phyloP scores from a whole-genome alignment of 345 rosid genomes.

The Pelargonium nanum region DNA sequence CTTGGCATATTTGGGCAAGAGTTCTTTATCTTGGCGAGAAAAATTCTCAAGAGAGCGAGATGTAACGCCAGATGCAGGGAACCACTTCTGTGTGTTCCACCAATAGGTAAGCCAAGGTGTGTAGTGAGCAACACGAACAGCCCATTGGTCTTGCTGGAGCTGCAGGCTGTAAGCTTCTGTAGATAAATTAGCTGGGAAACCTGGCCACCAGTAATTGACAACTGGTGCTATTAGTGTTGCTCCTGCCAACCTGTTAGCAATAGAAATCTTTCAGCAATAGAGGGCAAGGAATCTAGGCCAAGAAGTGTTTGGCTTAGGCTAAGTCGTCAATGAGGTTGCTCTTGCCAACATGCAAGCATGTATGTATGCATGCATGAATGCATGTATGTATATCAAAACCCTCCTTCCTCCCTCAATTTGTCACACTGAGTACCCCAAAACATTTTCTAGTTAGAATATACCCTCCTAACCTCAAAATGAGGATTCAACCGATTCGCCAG shows the following conservation, averaged over 20 bases:
- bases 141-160: constrained; percentile 41
- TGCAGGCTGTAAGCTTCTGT: constrained; percentile 33
- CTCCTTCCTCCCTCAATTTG: too few species aligned
- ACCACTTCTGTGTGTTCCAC: constrained; percentile 63
- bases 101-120: constrained; percentile 56
- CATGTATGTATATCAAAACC: too few species aligned
- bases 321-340: too few species aligned
- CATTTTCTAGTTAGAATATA: too few species aligned
- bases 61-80: constrained; percentile 32
- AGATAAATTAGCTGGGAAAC: constrained; percentile 37
- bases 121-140: constrained; percentile 47
- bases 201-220: constrained; percentile 54
- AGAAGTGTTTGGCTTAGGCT: too few species aligned
- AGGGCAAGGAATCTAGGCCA: not conserved
- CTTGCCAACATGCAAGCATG: too few species aligned
- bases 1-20: constrained; percentile 16
- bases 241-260: constrained; percentile 38
- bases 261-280: not conserved
- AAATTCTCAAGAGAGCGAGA: constrained; percentile 14
- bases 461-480: too few species aligned
- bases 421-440: too few species aligned
- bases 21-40: constrained; percentile 31
- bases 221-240: constrained; percentile 45
- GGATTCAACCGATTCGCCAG: not conserved
- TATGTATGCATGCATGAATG: too few species aligned